phyloP scores from a whole-genome alignment of 2,329 filamentous ascomycete species.

The Atkinsonella texensis region DNA sequence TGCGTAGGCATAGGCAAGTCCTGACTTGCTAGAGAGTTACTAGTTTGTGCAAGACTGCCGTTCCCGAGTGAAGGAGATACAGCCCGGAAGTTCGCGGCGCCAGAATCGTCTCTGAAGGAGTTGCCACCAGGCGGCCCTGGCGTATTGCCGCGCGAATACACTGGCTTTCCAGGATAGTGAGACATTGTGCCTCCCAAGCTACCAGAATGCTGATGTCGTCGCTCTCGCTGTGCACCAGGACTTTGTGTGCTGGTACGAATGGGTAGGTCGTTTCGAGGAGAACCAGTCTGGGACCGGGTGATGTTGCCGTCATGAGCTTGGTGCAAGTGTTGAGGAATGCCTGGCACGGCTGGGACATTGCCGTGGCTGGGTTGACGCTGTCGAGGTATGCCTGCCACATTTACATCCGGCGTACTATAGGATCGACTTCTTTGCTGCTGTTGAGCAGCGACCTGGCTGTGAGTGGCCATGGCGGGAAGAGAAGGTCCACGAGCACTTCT shows the following conservation, averaged over 20 bases:
- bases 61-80: conserved; percentile 35
- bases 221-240: conserved; percentile 53
- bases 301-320: conserved; percentile 50
- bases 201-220: conserved; percentile 35
- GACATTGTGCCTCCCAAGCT: conserved; percentile 40
- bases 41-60: conserved; percentile 14
- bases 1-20: conserved; percentile 54
- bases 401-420: conserved; percentile 92
- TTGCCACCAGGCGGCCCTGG: conserved; percentile 23
- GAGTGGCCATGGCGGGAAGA: conserved; percentile 56
- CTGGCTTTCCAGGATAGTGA: conserved; percentile 43
- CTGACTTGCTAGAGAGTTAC: conserved; percentile 26
- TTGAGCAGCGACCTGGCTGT: conserved; percentile 42
- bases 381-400: conserved; percentile 51
- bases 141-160: conserved; percentile 37
- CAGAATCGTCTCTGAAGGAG: conserved; percentile 26
- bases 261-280: conserved; percentile 58
- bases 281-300: conserved; percentile 71
- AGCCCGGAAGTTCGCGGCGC: conserved; percentile 27
- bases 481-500: conserved; percentile 67
- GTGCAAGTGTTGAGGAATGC: conserved; percentile 60
- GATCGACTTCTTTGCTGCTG: conserved; percentile 66
- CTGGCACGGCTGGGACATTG: conserved; percentile 58
- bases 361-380: conserved; percentile 41
- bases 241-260: conserved; percentile 60